A percentile compares a stretch with the other conserved stretches of the same genome.
Conservation (phyloP, 371 early-diverging fungal genomes). For the Mucor plumbeus region DNA sequence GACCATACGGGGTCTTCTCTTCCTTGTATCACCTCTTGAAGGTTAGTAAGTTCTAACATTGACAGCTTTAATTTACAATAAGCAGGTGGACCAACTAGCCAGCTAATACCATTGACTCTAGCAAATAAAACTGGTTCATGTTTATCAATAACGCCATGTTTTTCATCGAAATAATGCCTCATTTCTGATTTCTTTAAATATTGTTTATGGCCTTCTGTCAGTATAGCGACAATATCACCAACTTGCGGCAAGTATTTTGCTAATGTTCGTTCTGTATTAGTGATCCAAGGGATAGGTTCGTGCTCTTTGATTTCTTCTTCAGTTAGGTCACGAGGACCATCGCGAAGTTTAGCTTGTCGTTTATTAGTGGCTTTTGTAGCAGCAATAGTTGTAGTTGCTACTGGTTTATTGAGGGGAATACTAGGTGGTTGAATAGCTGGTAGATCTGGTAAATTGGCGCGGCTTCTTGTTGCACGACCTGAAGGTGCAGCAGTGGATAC, state of each 20-base stretch:
- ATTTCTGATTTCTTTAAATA: constrained; percentile 63
- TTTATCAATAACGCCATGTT: constrained; percentile 50
- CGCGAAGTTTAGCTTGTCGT: constrained; percentile 28
- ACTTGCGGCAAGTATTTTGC: constrained; percentile 76
- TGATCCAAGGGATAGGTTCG: constrained; percentile 69
- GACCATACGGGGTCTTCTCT: constrained; percentile 47
- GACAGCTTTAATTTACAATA: constrained; percentile 65
- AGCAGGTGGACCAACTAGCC: constrained; percentile 76
- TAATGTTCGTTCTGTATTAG: constrained; percentile 53
- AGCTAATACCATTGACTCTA: constrained; percentile 59
- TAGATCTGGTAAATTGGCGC: neutral
- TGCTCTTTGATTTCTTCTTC: constrained; percentile 41
- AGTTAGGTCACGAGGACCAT: constrained; percentile 32
- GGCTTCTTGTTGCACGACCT: constrained; percentile 24
- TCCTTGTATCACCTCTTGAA: constrained; percentile 13
- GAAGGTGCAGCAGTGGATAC: neutral
- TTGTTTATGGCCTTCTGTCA: constrained; percentile 68
- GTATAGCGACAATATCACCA: constrained; percentile 66
- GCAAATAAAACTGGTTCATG: constrained; percentile 65
- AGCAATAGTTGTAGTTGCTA: neutral
- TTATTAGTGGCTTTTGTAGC: constrained; percentile 15
- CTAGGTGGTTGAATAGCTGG: neutral
- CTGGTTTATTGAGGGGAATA: neutral
- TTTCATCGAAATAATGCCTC: constrained; percentile 56
- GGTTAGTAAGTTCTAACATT: constrained; percentile 43